Base-by-base conservation (phyloP, 2,329 filamentous ascomycete species). In the Colletotrichum simmondsii region DNA sequence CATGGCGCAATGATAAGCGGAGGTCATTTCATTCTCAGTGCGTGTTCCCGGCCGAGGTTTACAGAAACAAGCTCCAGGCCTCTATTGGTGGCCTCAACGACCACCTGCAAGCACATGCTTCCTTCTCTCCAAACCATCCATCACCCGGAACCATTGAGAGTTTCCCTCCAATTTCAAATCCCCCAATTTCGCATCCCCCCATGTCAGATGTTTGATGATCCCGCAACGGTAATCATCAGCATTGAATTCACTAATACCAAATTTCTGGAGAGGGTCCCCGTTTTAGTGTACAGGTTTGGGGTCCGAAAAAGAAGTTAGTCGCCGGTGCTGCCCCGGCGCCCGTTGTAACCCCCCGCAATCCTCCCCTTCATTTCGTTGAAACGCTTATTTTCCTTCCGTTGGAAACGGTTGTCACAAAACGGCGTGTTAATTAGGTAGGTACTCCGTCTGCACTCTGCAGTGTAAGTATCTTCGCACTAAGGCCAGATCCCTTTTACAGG, bases 131-230 rank as follows among this genome's bases (percentile, higher is more conserved):
- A 16, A 7, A 19, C 11, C 11, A n/a, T 30, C 26, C 28, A 28
- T n/a, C 5, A 19, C 37, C 37, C 37, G 37, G 37, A 16, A 16
- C n/a, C 46, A n/a, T 14, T 19, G 28, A 37, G 24, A 28, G 22
- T 24, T 53, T 32, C n/a, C 60, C 60, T 64, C 16, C 19, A 46
- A 22, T n/a, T 5, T 30, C 42, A 1, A 11, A 42, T 30, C 14
- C 28, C 30, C 30, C n/a, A 22, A 60, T 32, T 59, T 16, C 59
- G 32, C 46, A 16, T 16, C 37, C 37, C 62, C 30, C 30, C 59
- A 56, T 70, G 49, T 58, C 52, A 42, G 16, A 19, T 19, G 57
- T 57, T 63, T 68, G 58, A 71, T 71, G 57, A 68, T 61, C 37
- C 37, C 37, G 35, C 32, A 35, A 35, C 56, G 58, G 53, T 53